Evolutionary conservation across 768 basidiomycete genomes (phyloP).

Genomic region (Albatrellus ellisii): DNA sequence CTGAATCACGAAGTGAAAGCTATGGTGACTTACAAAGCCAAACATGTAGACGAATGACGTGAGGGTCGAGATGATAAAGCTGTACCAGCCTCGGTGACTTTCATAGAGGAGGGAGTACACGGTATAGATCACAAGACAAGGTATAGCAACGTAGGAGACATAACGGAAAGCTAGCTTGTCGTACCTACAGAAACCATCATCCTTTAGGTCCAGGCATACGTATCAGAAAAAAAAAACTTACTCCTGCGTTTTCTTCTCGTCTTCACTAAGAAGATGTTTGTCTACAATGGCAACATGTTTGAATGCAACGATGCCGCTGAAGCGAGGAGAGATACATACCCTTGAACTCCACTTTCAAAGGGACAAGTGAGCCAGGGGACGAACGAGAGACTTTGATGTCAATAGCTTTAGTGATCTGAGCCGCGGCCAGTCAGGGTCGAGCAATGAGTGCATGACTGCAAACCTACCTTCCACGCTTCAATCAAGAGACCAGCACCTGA

Average conservation of each 20-base stretch:
- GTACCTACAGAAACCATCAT: conserved; percentile 34
- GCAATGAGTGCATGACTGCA: neutral
- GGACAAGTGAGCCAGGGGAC: conserved; percentile 51
- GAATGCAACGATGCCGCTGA: conserved; percentile 6
- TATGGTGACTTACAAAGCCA: conserved; percentile 75
- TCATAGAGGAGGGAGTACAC: conserved; percentile 73
- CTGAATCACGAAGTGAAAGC: conserved; percentile 9
- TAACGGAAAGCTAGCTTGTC: conserved; percentile 92
- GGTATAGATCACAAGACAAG: conserved; percentile 63
- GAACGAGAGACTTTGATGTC: conserved; percentile 62
- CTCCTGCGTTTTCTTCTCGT: conserved; percentile 97
- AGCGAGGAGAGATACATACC: conserved; percentile 31
- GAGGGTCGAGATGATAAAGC: conserved; percentile 85
- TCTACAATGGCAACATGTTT: conserved; percentile 29
- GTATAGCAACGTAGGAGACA: conserved; percentile 83
- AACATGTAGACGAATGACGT: conserved; percentile 95
- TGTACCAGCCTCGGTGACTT: conserved; percentile 91
- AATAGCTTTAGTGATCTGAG: conserved; percentile 78
- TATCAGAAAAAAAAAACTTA: conserved; percentile 26
- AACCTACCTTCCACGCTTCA: conserved; percentile 85
- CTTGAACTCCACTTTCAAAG: conserved; percentile 73
- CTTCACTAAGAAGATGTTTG: conserved; percentile 92
- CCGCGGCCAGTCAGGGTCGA: neutral
- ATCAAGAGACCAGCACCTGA: conserved; percentile 72
- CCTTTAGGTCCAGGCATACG: neutral